A percentile compares a stretch with the other conserved stretches of the same genome.
These are phyloP conservation scores for Antitrichia curtipendula DNA, from an alignment of 225 moss, liverwort and hornwort genomes.

Conservation along the genomic window DNA sequence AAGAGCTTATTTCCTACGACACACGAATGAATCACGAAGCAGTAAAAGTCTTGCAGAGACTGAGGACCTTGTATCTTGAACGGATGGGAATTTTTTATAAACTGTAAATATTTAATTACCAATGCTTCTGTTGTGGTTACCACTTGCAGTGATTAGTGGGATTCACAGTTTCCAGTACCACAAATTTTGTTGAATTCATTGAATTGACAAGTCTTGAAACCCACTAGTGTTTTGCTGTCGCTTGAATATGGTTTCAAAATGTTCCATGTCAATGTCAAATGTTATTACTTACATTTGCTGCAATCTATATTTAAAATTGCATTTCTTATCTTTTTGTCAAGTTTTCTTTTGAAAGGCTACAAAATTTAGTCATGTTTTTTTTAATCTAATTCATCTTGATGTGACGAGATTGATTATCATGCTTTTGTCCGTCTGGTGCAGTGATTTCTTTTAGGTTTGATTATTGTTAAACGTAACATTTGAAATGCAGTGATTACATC, in stretches of 20 bases:
- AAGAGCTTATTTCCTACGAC: conserved; percentile 10
- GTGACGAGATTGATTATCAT: not conserved
- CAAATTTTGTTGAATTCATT: not conserved
- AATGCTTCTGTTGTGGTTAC: not conserved
- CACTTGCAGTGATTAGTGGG: not conserved
- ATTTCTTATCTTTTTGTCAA: not conserved
- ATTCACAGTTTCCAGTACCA: not conserved
- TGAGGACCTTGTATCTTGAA: conserved; percentile 39
- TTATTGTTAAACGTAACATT: not conserved
- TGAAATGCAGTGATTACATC: not conserved
- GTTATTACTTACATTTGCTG: not conserved
- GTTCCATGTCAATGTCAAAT: not conserved
- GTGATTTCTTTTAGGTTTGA: no score
- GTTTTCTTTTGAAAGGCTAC: not conserved
- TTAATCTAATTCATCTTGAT: not conserved
- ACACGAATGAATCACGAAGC: conserved; percentile 11
- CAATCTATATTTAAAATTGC: not conserved
- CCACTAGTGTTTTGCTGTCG: no score
- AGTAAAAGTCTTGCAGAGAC: conserved; percentile 22
- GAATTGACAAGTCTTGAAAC: not conserved
- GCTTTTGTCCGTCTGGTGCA: not conserved
- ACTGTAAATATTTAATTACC: not conserved
- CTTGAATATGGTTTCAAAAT: not conserved
- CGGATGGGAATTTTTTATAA: conserved; percentile 47
- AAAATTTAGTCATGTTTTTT: not conserved